phyloP scores from a whole-genome alignment of 441 rosid species.

The Gossypium schwendimanii region DNA sequence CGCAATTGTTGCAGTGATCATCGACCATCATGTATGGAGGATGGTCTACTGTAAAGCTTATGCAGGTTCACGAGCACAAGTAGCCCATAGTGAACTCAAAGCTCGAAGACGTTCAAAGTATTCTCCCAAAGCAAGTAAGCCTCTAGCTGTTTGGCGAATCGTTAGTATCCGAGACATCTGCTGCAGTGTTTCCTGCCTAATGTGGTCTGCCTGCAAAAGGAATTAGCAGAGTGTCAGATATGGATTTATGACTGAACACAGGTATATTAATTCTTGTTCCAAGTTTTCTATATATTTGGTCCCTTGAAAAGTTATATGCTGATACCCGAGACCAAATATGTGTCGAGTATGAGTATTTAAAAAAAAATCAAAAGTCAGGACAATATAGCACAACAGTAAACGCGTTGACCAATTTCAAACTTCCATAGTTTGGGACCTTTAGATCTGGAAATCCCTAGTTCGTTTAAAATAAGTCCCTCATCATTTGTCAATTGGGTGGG shows the following conservation, averaged over 20 bases:
- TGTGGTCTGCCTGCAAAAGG: conserved; percentile 68
- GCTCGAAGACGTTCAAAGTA: conserved; percentile 77
- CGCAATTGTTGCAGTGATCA: conserved; percentile 6
- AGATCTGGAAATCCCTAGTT: no score
- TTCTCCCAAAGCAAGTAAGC: conserved; percentile 80
- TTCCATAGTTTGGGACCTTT: no score
- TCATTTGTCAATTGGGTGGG: no score
- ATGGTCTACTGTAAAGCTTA: conserved; percentile 20
- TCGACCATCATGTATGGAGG: neutral
- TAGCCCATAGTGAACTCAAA: conserved; percentile 67
- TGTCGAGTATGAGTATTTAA: no score
- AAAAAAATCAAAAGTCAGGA: neutral
- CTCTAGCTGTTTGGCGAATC: conserved; percentile 70
- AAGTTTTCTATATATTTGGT: no score
- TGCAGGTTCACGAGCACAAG: conserved; percentile 57
- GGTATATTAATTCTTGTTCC: neutral
- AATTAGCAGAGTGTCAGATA: neutral
- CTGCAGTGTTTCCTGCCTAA: conserved; percentile 73
- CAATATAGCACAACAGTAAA: neutral
- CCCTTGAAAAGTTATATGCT: no score
- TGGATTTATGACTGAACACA: neutral
- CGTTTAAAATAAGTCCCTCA: no score
- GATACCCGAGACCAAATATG: no score
- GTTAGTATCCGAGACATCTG: conserved; percentile 75
- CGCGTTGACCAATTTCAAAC: no score